These are phyloP conservation scores for Dacryopinax primogenitus DNA, from an alignment of 768 basidiomycete species.

Conservation along the genomic window DNA sequence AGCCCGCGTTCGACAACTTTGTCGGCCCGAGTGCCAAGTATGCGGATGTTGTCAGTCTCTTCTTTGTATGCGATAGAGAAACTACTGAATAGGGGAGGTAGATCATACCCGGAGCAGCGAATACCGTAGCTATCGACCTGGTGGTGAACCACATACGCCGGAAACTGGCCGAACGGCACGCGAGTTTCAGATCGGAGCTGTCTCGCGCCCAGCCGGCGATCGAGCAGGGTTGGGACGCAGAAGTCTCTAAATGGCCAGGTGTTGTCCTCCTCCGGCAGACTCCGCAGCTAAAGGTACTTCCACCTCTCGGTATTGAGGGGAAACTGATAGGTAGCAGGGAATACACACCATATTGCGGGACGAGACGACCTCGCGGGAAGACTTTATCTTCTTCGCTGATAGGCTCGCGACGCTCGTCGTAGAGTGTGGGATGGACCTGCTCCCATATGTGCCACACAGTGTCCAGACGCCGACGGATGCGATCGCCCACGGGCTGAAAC, in stretches of 20 bases:
- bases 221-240: conserved; percentile 25
- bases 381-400: conserved; percentile 89
- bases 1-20: conserved; percentile 88
- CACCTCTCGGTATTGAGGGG: neutral
- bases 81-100: conserved; percentile 24
- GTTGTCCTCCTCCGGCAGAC: conserved; percentile 63
- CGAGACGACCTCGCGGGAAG: conserved; percentile 52
- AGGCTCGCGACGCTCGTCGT: conserved; percentile 71
- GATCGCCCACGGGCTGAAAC: conserved; percentile 45
- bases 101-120: conserved; percentile 93
- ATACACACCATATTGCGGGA: conserved; percentile 81
- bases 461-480: conserved; percentile 57
- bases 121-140: conserved; percentile 81
- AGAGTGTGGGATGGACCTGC: conserved; percentile 67
- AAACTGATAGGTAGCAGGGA: conserved; percentile 39
- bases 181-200: conserved; percentile 60
- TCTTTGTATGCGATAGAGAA: neutral
- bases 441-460: conserved; percentile 54
- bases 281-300: conserved; percentile 57
- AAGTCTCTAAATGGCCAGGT: conserved; percentile 34
- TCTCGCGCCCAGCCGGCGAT: conserved; percentile 30
- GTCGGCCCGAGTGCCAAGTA: conserved; percentile 74
- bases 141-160: conserved; percentile 81
- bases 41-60: conserved; percentile 65
- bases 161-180: conserved; percentile 67